Evolutionary conservation across 1,139 yeast species (phyloP).

Genomic region (Pichia sorboxylosa): DNA sequence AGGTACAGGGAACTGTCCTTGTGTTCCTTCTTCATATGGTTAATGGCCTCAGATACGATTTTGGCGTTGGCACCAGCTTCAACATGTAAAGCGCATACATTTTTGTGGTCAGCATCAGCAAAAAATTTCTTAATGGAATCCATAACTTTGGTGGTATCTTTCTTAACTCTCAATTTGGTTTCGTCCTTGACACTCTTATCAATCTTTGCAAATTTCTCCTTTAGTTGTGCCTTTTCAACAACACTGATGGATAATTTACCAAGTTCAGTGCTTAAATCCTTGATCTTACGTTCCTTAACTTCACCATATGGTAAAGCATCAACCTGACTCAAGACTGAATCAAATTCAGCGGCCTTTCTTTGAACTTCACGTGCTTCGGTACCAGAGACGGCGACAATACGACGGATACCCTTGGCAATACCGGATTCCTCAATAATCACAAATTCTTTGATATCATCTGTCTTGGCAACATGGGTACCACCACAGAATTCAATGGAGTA

Average conservation of each 20-base stretch:
- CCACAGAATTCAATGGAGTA: constrained; percentile 94
- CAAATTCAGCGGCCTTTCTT: constrained; percentile 66
- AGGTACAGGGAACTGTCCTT: constrained; percentile 72
- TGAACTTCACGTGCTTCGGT: constrained; percentile 83
- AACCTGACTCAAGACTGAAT: constrained; percentile 44
- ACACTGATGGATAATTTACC: constrained; percentile 78
- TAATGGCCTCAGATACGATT: constrained; percentile 88
- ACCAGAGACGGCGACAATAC: constrained; percentile 96
- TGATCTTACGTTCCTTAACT: constrained; percentile 64
- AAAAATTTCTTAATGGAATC: constrained; percentile 73
- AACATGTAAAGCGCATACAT: constrained; percentile 55
- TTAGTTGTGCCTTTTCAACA: constrained; percentile 64
- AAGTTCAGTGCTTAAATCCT: constrained; percentile 73
- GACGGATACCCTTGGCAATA: constrained; percentile 93
- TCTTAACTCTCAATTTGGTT: constrained; percentile 75
- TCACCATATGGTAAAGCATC: constrained; percentile 48
- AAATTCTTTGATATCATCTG: constrained; percentile 87
- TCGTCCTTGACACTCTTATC: constrained; percentile 86
- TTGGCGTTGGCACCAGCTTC: constrained; percentile 77
- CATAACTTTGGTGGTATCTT: constrained; percentile 69
- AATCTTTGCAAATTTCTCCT: constrained; percentile 59
- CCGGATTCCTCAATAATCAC: constrained; percentile 90
- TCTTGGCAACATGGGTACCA: constrained; percentile 91
- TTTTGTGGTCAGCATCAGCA: constrained; percentile 33
- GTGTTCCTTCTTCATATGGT: constrained; percentile 66